Conservation (phyloP, 1,139 yeast genomes). For the Yamadazyma trypodendri region DNA sequence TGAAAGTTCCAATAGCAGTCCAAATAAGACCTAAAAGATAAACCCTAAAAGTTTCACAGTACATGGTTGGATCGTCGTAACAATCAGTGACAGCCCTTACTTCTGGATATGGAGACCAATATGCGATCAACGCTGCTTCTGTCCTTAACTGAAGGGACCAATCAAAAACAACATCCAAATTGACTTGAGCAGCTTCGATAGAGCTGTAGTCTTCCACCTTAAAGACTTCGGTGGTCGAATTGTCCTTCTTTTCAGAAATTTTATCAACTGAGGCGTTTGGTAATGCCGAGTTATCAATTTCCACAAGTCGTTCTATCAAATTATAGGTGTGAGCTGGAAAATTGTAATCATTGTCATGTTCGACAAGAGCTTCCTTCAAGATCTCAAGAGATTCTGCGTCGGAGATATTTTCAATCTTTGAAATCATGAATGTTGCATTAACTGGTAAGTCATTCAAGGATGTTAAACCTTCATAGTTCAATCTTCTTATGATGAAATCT, state of each 20-base stretch:
- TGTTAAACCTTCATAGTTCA: constrained; percentile 26
- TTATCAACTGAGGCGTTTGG: neutral
- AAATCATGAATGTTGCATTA: constrained; percentile 28
- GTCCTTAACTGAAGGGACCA: constrained; percentile 35
- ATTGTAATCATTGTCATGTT: constrained; percentile 25
- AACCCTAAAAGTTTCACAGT: constrained; percentile 57
- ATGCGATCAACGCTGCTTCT: constrained; percentile 50
- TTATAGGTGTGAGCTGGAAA: constrained; percentile 16
- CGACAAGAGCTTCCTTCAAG: constrained; percentile 18
- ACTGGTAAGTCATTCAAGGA: constrained; percentile 28
- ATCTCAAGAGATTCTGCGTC: constrained; percentile 23
- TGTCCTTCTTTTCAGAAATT: constrained; percentile 2
- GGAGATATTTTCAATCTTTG: constrained; percentile 24
- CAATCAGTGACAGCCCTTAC: constrained; percentile 60
- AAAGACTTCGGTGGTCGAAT: neutral
- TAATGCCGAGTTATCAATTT: constrained; percentile 2
- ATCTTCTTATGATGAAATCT: constrained; percentile 24
- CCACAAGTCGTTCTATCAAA: constrained; percentile 30
- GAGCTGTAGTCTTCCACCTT: constrained; percentile 23
- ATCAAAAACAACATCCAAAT: constrained; percentile 22
- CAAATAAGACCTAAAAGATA: constrained; percentile 55
- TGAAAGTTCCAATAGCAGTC: constrained; percentile 50
- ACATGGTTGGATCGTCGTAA: constrained; percentile 48
- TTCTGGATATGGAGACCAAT: constrained; percentile 64
- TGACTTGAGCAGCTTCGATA: constrained; percentile 48